A percentile compares a stretch with the other conserved stretches of the same genome.
Conservation (phyloP, 352 stramenopile species). For the Phytopythium aichiense region DNA sequence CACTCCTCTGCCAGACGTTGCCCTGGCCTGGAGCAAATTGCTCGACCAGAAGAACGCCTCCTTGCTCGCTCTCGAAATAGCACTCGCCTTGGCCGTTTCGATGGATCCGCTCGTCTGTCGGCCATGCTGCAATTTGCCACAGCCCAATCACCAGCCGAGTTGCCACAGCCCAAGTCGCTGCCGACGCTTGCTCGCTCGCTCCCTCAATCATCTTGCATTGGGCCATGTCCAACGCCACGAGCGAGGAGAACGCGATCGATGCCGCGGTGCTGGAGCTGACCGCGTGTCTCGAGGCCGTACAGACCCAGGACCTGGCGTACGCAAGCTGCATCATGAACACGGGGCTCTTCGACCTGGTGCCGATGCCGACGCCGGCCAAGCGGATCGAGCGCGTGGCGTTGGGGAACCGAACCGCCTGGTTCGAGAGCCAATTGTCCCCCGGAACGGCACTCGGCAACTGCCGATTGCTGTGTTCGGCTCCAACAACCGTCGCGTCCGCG, state of each 20-base stretch:
- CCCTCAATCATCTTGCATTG: neutral
- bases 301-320: constrained; percentile 38
- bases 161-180: no score
- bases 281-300: constrained; percentile 26
- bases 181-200: no score
- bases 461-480: constrained; percentile 30
- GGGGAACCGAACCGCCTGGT: neutral
- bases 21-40: no score
- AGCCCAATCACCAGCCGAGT: no score
- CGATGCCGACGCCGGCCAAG: neutral
- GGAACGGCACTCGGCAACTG: constrained; percentile 17
- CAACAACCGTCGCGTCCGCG: constrained; percentile 18
- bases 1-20: no score
- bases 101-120: no score
- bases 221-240: constrained; percentile 3
- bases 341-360: constrained; percentile 35
- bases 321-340: constrained; percentile 59
- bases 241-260: constrained; percentile 17
- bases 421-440: neutral
- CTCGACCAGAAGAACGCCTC: no score
- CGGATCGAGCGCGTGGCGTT: neutral
- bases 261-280: constrained; percentile 25
- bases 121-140: no score
- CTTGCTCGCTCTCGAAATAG: no score
- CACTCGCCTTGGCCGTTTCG: no score